phyloP scores from a whole-genome alignment of 2,329 filamentous ascomycete genomes.

The Albifimbria verrucaria region DNA sequence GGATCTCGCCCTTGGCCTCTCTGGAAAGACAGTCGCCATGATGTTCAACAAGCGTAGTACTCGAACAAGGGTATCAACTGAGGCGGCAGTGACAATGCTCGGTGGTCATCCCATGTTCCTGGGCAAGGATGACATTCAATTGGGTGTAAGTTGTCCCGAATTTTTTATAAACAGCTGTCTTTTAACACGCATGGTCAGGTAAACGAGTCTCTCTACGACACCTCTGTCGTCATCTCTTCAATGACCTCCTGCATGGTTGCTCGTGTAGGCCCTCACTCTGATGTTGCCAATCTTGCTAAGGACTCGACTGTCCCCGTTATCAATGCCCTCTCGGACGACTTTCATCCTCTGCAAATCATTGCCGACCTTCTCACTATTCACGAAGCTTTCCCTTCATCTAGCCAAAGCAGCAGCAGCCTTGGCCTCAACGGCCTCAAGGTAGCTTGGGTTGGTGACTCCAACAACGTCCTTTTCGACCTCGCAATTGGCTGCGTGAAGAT shows the following conservation, averaged over 20 bases:
- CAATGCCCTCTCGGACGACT: slow-evolving; percentile 84
- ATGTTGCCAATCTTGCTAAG: slow-evolving; percentile 67
- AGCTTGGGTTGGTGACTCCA: slow-evolving; percentile 94
- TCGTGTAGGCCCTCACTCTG: slow-evolving; percentile 73
- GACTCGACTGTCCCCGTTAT: slow-evolving; percentile 77
- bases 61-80: slow-evolving; percentile 87
- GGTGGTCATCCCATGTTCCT: slow-evolving; percentile 96
- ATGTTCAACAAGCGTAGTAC: slow-evolving; percentile 97
- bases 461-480: slow-evolving; percentile 94
- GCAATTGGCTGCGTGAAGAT: slow-evolving; percentile 85
- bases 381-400: slow-evolving; percentile 63
- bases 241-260: slow-evolving; percentile 85
- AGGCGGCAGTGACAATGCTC: slow-evolving; percentile 83
- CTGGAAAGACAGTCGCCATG: slow-evolving; percentile 83
- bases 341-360: slow-evolving; percentile 90
- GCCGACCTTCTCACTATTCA: slow-evolving; percentile 90
- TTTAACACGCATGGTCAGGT: slow-evolving; percentile 46
- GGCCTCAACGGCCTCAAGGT: slow-evolving; percentile 82
- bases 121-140: slow-evolving; percentile 91
- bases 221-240: slow-evolving; percentile 86
- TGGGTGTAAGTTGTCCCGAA: slow-evolving; percentile 58
- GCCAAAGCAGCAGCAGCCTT: slow-evolving; percentile 41
- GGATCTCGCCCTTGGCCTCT: slow-evolving; percentile 58
- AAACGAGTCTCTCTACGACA: slow-evolving; percentile 95
- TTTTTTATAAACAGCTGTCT: slow-evolving; percentile 4